Conservation (phyloP, 2,329 filamentous ascomycete genomes). For the Leptographium radiaticola region DNA sequence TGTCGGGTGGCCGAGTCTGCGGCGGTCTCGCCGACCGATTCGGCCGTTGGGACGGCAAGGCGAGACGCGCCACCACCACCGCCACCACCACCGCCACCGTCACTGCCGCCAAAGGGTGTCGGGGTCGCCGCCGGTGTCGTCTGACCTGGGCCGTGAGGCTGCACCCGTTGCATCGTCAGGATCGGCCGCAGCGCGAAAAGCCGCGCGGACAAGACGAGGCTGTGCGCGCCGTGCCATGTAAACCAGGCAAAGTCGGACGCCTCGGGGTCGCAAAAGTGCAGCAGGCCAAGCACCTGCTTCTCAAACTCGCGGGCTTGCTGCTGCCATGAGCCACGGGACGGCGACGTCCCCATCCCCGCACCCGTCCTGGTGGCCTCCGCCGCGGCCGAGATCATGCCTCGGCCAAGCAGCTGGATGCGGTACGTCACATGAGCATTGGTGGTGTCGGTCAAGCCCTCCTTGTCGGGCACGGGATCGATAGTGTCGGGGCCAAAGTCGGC, state of each 20-base stretch:
- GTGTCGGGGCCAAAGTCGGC: conserved; percentile 12
- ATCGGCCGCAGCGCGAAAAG: neutral
- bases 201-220: neutral
- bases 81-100: no score
- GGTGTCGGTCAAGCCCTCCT: conserved; percentile 16
- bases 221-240: conserved; percentile 15
- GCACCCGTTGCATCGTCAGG: neutral
- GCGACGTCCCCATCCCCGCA: neutral
- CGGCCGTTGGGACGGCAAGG: no score
- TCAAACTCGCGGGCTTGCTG: conserved; percentile 6
- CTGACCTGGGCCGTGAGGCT: neutral
- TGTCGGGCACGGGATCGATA: conserved; percentile 5
- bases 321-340: neutral
- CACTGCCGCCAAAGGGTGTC: no score
- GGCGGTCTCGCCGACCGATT: neutral
- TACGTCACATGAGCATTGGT: conserved; percentile 18
- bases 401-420: conserved; percentile 11
- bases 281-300: neutral
- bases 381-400: conserved; percentile 11
- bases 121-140: no score
- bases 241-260: conserved; percentile 18
- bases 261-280: conserved; percentile 15
- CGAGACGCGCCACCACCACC: no score
- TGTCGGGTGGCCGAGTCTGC: neutral
- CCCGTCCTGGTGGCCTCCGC: neutral